Evolutionary conservation across 306 rosid genomes (phyloP), one percentile per base, ranked within the genome.

Genomic region (Phaseolus lunatus): DNA sequence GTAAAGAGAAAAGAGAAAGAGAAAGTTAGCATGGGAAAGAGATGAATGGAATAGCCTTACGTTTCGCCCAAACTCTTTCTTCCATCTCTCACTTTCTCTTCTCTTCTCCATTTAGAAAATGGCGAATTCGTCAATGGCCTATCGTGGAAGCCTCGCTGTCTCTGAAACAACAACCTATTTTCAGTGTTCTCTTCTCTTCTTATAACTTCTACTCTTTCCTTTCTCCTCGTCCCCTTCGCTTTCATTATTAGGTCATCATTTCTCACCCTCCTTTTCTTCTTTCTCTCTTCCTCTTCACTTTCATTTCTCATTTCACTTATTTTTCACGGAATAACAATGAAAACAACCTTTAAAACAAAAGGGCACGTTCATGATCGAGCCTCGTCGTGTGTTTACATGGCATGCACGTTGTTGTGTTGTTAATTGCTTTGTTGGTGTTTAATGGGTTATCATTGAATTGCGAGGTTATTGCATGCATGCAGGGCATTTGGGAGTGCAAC

Each of bases 401-500:
- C 29, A 65, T 7, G 72, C 54, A 43, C 29, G 22, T n/a, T 79
- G 20, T 0, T 37, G 53, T 35, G 24, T 9, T 58, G 61, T 20
- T 39, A 39, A 26, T 29, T 39, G 15, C 7, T 29, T 64, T 18
- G 2, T 58, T 29, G 2, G 1, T 63, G 50, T 8, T 47, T 26
- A 27, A 61, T 74, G 29, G 19, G 23, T 66, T 20, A 45, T 64
- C 13, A 43, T 15, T 67, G 35, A 43, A 64, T 74, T 62, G 72
- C 59, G 29, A 48, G 13, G 48, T 41, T n/a, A 5, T 47, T 82
- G 77, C 77, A 44, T 81, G 77, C 74, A 39, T 79, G 87, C 84
- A 84, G 96, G 80, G 81, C 88, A 83, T 72, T 85, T 78, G 80
- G 86, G 78, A 69, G 86, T 81, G 83, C 77, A 80, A 41, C 69